Base-by-base conservation (phyloP, 2,329 filamentous ascomycete species). In the Aspergillus caelatus region DNA sequence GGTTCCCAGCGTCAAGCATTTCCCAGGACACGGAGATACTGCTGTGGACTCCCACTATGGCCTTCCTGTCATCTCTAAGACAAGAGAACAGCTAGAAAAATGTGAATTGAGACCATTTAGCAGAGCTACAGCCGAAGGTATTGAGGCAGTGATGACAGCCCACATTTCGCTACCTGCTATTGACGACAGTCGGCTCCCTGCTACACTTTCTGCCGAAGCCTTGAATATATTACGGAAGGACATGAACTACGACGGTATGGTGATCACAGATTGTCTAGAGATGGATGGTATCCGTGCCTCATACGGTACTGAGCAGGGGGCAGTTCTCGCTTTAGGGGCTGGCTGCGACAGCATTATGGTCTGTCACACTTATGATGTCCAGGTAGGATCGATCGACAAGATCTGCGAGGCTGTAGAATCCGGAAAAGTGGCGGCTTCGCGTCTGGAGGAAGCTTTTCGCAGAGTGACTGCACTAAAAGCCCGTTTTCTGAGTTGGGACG, bases 341-440 rank as follows among this genome's bases (percentile, higher is more conserved):
- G 80, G 81, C 23, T 77, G 76, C 56, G 80, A 83, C 61, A 81
- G 77, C 59, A 68, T 80, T 7, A 81, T 82, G 79, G 71, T 83
- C n/a, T 82, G 79, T 50, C 79, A 82, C 65, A 81, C 79, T 0
- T 78, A 78, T 61, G 69, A 73, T 7, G 74, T 77, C 41, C 80
- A 82, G 62, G 68, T 81, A 21, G 75, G 71, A 4, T 77, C 80
- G 1, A 80, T 82, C 21, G 70, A 80, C 43, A 67, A 71, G 32
- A 75, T 82, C 2, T 73, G 76, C 26, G 64, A 75, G 53, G 79
- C 79, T 19, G 70, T 80, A 0, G 71, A 74, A 46, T 74, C 72
- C 28, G 79, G 78, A 6, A 67, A 71, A 5, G 67, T 82, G 26
- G 65, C 73, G 1, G 58, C 68, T 48, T 60, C 70, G 6, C 70